These are phyloP conservation scores for Penicillium coffeae DNA, from an alignment of 495 filamentous ascomycete species.

Conservation along the genomic window DNA sequence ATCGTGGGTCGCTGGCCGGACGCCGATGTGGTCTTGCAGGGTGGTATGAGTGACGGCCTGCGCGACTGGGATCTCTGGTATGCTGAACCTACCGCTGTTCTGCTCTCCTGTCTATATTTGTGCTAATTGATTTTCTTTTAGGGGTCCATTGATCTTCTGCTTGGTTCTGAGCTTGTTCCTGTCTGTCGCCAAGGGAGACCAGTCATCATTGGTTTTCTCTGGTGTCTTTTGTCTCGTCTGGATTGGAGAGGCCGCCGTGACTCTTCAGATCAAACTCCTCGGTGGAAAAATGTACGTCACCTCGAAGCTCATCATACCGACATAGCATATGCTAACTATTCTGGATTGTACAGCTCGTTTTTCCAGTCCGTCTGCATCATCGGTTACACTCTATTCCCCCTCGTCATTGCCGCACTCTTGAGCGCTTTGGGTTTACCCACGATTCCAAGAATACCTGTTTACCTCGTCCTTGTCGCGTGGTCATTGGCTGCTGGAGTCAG, in stretches of 20 bases:
- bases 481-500: constrained; percentile 92
- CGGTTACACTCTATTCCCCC: constrained; percentile 97
- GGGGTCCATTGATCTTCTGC: constrained; percentile 90
- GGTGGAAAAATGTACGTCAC: constrained; percentile 90
- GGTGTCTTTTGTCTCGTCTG: constrained; percentile 95
- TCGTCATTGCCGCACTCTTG: constrained; percentile 88
- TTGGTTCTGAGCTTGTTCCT: constrained; percentile 81
- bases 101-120: not conserved
- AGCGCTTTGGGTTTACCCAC: constrained; percentile 74
- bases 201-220: constrained; percentile 85
- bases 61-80: constrained; percentile 97
- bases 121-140: constrained; percentile 21
- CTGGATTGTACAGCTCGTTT: constrained; percentile 69
- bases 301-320: too few species aligned
- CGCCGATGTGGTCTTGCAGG: constrained; percentile 66
- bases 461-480: constrained; percentile 83
- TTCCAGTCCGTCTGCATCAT: constrained; percentile 97
- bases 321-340: constrained; percentile 19
- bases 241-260: constrained; percentile 95
- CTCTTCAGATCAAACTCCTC: constrained; percentile 95
- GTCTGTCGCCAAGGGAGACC: constrained; percentile 69
- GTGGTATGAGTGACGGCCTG: constrained; percentile 79
- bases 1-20: constrained; percentile 67
- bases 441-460: constrained; percentile 82
- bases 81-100: constrained; percentile 3